Percentiles rank a stretch among this genome's conserved stretches.
These are phyloP conservation scores for Pyrenochaeta sp. DNA, from an alignment of 2,329 filamentous ascomycete species.

Conservation along the genomic window DNA sequence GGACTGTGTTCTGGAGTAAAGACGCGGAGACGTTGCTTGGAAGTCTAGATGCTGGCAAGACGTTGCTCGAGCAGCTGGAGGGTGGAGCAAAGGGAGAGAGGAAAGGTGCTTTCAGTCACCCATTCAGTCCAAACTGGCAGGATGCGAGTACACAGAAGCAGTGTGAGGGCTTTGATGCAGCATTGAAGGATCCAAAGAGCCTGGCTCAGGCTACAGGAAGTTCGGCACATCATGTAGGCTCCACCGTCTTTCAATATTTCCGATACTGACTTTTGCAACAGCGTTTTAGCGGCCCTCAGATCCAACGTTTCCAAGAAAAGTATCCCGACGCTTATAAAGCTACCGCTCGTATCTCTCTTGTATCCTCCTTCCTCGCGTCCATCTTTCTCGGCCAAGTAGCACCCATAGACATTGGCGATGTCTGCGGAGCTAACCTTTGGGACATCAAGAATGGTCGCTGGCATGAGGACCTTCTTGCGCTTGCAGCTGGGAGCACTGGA, in stretches of 20 bases:
- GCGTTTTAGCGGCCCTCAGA: conserved; percentile 98
- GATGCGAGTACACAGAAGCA: conserved; percentile 93
- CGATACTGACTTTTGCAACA: conserved; percentile 47
- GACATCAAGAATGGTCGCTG: conserved; percentile 80
- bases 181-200: conserved; percentile 70
- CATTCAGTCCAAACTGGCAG: conserved; percentile 96
- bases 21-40: conserved; percentile 72
- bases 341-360: conserved; percentile 87
- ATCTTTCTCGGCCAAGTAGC: conserved; percentile 86
- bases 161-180: conserved; percentile 85
- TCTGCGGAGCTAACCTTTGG: conserved; percentile 97
- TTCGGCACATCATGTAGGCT: conserved; percentile 86
- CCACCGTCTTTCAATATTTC: not conserved
- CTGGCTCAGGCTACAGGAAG: conserved; percentile 87
- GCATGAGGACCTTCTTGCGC: conserved; percentile 76
- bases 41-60: conserved; percentile 66
- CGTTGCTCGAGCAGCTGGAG: conserved; percentile 76
- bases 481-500: conserved; percentile 70
- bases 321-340: conserved; percentile 81
- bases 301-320: conserved; percentile 83
- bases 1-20: conserved; percentile 90
- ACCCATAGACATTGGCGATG: conserved; percentile 91
- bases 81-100: conserved; percentile 46
- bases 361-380: conserved; percentile 94
- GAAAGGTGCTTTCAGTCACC: conserved; percentile 76